These are phyloP conservation scores for Lasiosphaeris hirsuta DNA, from an alignment of 495 filamentous ascomycete species.

Conservation along the genomic window DNA sequence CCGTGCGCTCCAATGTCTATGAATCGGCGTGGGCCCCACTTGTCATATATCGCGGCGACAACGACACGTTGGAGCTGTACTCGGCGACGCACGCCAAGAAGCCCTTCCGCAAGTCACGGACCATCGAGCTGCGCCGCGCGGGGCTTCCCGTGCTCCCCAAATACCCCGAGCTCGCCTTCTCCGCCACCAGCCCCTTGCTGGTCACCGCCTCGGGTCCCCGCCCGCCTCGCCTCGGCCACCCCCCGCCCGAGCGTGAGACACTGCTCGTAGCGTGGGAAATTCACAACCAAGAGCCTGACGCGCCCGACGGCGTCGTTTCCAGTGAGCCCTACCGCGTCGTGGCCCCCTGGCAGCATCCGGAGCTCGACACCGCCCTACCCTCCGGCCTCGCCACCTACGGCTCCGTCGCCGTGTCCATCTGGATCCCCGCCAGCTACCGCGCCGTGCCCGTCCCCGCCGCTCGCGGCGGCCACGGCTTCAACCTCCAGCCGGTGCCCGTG, in stretches of 20 bases:
- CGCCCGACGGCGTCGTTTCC: slow-evolving; percentile 8
- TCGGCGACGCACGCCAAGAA: slow-evolving; percentile 68
- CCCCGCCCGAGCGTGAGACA: slow-evolving; percentile 33
- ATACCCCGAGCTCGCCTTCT: slow-evolving; percentile 37
- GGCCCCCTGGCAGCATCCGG: slow-evolving; percentile 34
- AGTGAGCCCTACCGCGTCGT: slow-evolving; percentile 29
- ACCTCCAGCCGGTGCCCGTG: slow-evolving; percentile 28
- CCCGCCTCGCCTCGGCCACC: slow-evolving; percentile 31
- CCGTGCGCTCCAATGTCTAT: slow-evolving; percentile 31
- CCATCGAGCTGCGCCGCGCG: slow-evolving; percentile 55
- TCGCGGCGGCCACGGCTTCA: slow-evolving; percentile 25
- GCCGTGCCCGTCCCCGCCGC: slow-evolving; percentile 29
- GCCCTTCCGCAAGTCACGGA: slow-evolving; percentile 63
- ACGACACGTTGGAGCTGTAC: slow-evolving; percentile 53
- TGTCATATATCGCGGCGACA: slow-evolving; percentile 28
- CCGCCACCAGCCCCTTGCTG: slow-evolving; percentile 31
- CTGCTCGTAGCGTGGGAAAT: slow-evolving; percentile 36
- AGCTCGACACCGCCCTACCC: slow-evolving; percentile 36
- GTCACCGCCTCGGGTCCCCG: slow-evolving; percentile 34
- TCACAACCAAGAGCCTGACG: slow-evolving; percentile 5
- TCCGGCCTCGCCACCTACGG: slow-evolving; percentile 32
- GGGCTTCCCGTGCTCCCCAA: slow-evolving; percentile 33
- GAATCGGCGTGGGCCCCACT: slow-evolving; percentile 30
- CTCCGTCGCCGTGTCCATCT: slow-evolving; percentile 32
- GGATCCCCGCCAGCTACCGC: slow-evolving; percentile 35